Evolutionary conservation across 495 filamentous ascomycete species (phyloP).

Genomic region (Margaritispora aquatica): DNA sequence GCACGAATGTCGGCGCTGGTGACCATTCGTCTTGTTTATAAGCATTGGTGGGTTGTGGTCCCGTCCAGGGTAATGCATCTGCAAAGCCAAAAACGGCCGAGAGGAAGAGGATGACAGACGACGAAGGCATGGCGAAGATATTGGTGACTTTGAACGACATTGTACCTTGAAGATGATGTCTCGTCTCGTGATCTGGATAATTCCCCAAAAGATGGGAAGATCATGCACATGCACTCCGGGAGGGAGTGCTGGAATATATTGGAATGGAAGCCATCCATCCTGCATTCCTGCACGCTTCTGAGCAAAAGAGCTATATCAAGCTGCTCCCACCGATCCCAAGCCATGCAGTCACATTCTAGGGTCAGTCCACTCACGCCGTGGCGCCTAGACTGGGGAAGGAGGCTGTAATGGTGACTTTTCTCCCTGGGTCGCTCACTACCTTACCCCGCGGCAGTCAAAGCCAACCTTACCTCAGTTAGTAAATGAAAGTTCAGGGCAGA

Average conservation of each 20-base stretch:
- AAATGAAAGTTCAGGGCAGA: too few relatives aligned
- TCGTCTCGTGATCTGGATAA: neutral
- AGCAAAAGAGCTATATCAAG: neutral
- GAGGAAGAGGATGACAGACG: conserved; percentile 17
- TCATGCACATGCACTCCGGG: neutral
- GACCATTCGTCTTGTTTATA: conserved; percentile 19
- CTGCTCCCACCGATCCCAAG: neutral
- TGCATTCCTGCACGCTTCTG: neutral
- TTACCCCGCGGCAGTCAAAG: too few relatives aligned
- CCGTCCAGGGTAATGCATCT: conserved; percentile 18
- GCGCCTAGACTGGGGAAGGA: neutral
- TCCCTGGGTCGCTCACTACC: too few relatives aligned
- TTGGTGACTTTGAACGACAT: conserved; percentile 17
- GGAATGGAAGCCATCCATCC: neutral
- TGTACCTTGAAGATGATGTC: too few relatives aligned
- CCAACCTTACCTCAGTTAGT: too few relatives aligned
- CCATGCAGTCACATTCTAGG: neutral
- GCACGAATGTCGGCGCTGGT: conserved; percentile 16
- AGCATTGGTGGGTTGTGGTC: conserved; percentile 13
- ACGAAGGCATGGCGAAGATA: conserved; percentile 22
- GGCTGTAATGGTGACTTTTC: conserved; percentile 9
- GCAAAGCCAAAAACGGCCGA: conserved; percentile 9
- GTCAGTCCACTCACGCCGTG: neutral
- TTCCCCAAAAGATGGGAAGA: neutral
- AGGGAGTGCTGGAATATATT: conserved; percentile 3